phyloP scores from a whole-genome alignment of 2,329 filamentous ascomycete genomes.

The Xylariaceae sp. region DNA sequence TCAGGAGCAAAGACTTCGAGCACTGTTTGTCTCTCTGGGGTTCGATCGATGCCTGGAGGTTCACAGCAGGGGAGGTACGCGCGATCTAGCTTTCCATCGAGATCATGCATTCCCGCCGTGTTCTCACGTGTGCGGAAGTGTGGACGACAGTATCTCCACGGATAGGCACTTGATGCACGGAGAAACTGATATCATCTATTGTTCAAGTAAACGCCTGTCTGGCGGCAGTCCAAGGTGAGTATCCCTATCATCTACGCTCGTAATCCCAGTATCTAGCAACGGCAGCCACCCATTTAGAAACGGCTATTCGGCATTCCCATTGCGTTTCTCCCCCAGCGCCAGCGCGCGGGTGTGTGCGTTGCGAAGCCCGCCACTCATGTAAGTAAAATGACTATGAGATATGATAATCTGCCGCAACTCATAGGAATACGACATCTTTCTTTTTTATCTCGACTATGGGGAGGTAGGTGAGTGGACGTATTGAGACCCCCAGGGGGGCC shows the following conservation, averaged over 20 bases:
- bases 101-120: too few species aligned
- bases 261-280: neutral
- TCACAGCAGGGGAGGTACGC: too few species aligned
- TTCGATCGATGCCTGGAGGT: too few species aligned
- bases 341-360: neutral
- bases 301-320: neutral
- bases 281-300: neutral
- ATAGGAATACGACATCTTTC: neutral
- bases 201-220: neutral
- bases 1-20: too few species aligned
- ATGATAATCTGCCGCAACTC: neutral
- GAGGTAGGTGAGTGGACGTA: too few species aligned
- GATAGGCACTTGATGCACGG: neutral
- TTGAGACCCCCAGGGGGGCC: too few species aligned
- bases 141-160: neutral
- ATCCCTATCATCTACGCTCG: neutral
- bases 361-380: neutral
- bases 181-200: neutral
- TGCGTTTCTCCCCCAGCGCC: neutral
- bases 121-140: too few species aligned
- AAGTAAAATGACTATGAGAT: neutral
- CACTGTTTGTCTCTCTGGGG: too few species aligned
- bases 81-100: too few species aligned
- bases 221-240: too few species aligned
- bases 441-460: neutral